Percentiles rank a stretch among this genome's conserved stretches.
These are phyloP conservation scores for Colletotrichum sp. DNA, from an alignment of 2,329 filamentous ascomycete genomes.

Conservation along the genomic window DNA sequence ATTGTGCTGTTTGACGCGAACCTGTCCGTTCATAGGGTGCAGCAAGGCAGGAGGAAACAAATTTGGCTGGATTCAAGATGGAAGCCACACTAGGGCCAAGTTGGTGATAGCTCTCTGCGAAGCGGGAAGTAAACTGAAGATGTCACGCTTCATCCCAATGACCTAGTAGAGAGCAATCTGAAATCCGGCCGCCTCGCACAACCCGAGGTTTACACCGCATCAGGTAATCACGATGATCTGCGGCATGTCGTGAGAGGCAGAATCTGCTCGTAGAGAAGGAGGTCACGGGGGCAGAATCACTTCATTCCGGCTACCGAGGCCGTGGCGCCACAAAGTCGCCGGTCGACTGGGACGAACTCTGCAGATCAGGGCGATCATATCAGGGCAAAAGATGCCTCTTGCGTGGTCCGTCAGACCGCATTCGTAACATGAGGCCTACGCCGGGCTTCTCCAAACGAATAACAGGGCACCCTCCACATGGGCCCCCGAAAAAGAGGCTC, in stretches of 20 bases:
- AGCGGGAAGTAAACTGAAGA: not conserved
- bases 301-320: not conserved
- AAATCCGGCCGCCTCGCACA: not conserved
- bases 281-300: not conserved
- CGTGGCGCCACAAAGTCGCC: not conserved
- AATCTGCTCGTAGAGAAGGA: not conserved
- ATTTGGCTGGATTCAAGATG: not conserved
- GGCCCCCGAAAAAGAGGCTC: not conserved
- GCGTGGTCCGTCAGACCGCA: not conserved
- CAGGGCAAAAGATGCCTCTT: not conserved
- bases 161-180: not conserved
- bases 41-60: not conserved
- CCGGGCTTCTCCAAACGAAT: not conserved
- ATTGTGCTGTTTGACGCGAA: not conserved
- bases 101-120: not conserved
- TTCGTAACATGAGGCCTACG: not conserved
- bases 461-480: not conserved
- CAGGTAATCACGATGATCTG: not conserved
- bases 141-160: not conserved
- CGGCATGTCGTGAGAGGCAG: not conserved
- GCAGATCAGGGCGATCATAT: not conserved
- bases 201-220: not conserved
- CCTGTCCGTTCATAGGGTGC: not conserved
- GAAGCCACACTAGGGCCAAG: not conserved
- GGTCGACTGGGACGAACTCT: not conserved